Conservation (phyloP, 768 basidiomycete species). For the Inosperma sp. region DNA sequence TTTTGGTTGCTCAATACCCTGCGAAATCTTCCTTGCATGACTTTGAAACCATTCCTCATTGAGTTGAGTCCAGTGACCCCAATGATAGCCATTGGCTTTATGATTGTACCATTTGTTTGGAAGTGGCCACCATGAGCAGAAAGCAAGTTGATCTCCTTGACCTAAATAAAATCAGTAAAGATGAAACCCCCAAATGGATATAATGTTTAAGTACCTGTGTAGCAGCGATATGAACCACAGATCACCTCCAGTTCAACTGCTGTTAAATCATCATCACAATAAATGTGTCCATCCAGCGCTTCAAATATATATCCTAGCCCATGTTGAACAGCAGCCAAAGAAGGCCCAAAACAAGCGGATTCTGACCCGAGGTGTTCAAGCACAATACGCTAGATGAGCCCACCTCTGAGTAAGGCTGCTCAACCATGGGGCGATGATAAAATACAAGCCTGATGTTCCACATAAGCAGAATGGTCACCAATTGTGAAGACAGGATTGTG, state of each 20-base stretch:
- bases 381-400: conserved; percentile 23
- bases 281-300: conserved; percentile 4
- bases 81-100: not conserved
- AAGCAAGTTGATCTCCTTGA: not conserved
- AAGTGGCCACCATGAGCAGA: conserved; percentile 10
- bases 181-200: not conserved
- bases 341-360: conserved; percentile 19
- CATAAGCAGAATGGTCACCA: conserved; percentile 3
- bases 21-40: not conserved
- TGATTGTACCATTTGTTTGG: not conserved
- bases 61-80: conserved; percentile 6
- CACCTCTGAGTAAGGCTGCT: conserved; percentile 24
- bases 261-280: conserved; percentile 21
- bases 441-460: not conserved
- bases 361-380: conserved; percentile 7
- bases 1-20: not conserved
- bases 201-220: conserved; percentile 10
- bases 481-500: not conserved
- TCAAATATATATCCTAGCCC: not conserved
- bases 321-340: conserved; percentile 3
- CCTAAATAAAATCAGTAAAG: not conserved
- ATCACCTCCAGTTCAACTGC: conserved; percentile 20
- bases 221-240: conserved; percentile 21
- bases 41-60: conserved; percentile 5
- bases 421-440: conserved; percentile 17